A percentile compares a stretch with the other conserved stretches of the same genome.
Evolutionary conservation across 352 stramenopile genomes (phyloP).

Genomic region (Globisporangium iwayamae): DNA sequence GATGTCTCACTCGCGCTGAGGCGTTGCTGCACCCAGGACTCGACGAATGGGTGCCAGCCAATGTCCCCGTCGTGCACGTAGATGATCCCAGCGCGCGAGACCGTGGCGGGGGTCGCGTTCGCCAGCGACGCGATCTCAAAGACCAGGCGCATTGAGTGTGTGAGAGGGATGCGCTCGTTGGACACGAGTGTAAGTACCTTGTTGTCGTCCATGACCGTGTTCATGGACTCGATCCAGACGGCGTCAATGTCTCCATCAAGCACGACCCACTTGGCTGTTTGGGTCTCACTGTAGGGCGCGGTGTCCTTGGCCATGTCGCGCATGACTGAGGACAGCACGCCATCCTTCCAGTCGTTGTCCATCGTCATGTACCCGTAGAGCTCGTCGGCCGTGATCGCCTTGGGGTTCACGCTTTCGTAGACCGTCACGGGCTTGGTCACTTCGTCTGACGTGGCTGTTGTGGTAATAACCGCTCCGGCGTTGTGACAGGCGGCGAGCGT

Average conservation of each 20-base stretch:
- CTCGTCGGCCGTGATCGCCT: conserved; percentile 91
- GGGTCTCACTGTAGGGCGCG: conserved; percentile 79
- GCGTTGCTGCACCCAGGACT: conserved; percentile 90
- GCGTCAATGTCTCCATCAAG: conserved; percentile 95
- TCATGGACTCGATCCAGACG: conserved; percentile 94
- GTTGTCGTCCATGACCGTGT: conserved; percentile 91
- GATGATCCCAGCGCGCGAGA: conserved; percentile 96
- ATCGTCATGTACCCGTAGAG: conserved; percentile 96
- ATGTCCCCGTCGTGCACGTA: conserved; percentile 94
- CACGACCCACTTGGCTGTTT: conserved; percentile 89
- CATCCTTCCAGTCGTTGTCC: conserved; percentile 97
- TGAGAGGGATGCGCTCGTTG: conserved; percentile 96
- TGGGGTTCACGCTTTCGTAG: conserved; percentile 94
- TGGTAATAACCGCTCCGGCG: not conserved
- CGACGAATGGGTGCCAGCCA: conserved; percentile 92
- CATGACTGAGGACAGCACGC: conserved; percentile 95
- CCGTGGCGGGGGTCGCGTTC: conserved; percentile 94
- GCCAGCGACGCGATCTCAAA: conserved; percentile 97
- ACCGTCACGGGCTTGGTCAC: conserved; percentile 90
- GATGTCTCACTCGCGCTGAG: conserved; percentile 79
- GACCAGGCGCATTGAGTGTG: conserved; percentile 94
- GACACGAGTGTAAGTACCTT: conserved; percentile 96
- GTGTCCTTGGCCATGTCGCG: conserved; percentile 94
- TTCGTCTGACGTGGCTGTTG: conserved; percentile 36
- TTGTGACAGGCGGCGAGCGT: conserved; percentile 88